These are phyloP conservation scores for Candida endomychidarum DNA, from an alignment of 805 yeast species.

Conservation along the genomic window DNA sequence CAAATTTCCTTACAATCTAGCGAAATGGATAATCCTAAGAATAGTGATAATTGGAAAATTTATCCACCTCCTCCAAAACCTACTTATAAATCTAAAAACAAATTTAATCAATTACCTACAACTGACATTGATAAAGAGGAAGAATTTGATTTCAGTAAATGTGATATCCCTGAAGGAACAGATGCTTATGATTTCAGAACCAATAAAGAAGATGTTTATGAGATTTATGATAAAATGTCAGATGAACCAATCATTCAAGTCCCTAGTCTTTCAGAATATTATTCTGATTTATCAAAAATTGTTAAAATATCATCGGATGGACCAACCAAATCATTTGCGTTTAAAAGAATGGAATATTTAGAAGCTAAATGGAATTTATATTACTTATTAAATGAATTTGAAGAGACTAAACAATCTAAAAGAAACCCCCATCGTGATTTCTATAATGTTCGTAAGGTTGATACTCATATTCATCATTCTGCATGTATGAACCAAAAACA, in stretches of 20 bases:
- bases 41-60: constrained; percentile 66
- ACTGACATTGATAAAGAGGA: constrained; percentile 38
- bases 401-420: constrained; percentile 87
- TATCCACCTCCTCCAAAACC: constrained; percentile 96
- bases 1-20: constrained; percentile 62
- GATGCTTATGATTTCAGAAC: constrained; percentile 40
- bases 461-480: constrained; percentile 97
- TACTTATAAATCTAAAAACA: constrained; percentile 60
- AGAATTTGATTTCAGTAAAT: constrained; percentile 59
- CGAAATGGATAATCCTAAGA: constrained; percentile 81
- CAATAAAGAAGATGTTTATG: constrained; percentile 69
- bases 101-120: constrained; percentile 46
- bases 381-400: constrained; percentile 83
- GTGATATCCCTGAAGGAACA: constrained; percentile 53
- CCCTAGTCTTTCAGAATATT: constrained; percentile 85
- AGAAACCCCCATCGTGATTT: constrained; percentile 96
- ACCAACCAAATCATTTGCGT: constrained; percentile 94
- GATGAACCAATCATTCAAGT: constrained; percentile 47
- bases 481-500: constrained; percentile 99
- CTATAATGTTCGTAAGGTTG: constrained; percentile 94
- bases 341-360: constrained; percentile 85
- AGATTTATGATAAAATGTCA: constrained; percentile 45
- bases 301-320: constrained; percentile 85
- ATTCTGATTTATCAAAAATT: constrained; percentile 74
- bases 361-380: constrained; percentile 98